Percentiles rank a stretch among this genome's conserved stretches.
Conservation (phyloP, 371 early-diverging fungal species). For the Actinomortierella wolfii region DNA sequence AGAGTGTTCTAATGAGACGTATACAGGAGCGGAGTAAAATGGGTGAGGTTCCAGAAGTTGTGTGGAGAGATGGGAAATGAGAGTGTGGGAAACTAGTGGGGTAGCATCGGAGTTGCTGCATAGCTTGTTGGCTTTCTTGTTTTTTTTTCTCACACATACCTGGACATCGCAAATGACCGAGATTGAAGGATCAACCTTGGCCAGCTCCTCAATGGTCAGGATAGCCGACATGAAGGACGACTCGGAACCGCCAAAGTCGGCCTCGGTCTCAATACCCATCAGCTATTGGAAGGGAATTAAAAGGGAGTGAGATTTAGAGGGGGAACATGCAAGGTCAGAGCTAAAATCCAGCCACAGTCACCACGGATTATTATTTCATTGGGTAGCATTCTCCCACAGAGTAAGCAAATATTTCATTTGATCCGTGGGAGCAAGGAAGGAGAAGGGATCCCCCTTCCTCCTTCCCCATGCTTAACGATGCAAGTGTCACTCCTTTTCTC, state of each 20-base stretch:
- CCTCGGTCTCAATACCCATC: slow-evolving; percentile 94
- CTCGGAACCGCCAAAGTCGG: slow-evolving; percentile 84
- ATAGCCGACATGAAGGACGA: slow-evolving; percentile 94
- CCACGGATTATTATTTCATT: no score
- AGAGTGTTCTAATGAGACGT: slow-evolving; percentile 82
- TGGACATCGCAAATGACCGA: slow-evolving; percentile 96
- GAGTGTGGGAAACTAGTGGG: background rate
- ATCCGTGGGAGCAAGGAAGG: background rate
- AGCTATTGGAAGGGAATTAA: slow-evolving; percentile 53
- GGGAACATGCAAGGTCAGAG: background rate
- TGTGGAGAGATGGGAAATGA: no score
- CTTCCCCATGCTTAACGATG: background rate
- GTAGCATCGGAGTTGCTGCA: no score
- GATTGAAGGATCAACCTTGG: slow-evolving; percentile 95
- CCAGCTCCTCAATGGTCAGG: slow-evolving; percentile 92
- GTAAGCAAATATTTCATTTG: no score
- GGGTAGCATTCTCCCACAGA: background rate
- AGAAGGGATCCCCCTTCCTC: background rate
- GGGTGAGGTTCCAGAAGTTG: no score
- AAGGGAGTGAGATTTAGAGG: slow-evolving; percentile 6
- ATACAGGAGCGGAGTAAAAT: slow-evolving; percentile 1
- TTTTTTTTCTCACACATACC: slow-evolving; percentile 39
- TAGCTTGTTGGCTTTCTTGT: background rate
- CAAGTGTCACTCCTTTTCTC: background rate
- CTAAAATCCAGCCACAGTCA: background rate